Evolutionary conservation across 805 yeast species (phyloP).

Genomic region (Candida michaelii): DNA sequence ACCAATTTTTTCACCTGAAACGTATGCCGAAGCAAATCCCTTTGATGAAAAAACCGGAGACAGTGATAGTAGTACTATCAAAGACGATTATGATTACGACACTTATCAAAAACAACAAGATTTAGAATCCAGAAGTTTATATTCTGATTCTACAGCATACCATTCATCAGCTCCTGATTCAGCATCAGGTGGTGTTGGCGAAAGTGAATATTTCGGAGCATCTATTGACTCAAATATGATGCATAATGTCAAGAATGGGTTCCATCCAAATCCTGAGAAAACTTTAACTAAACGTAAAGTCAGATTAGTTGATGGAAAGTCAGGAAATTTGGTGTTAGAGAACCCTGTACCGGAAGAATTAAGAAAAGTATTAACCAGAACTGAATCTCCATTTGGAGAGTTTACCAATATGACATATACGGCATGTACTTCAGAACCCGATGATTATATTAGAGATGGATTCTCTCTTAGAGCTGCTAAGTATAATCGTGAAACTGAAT

Average conservation of each 20-base stretch:
- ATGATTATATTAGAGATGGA: slow-evolving; percentile 75
- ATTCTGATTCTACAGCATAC: slow-evolving; percentile 36
- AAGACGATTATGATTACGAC: slow-evolving; percentile 31
- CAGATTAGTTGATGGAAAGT: slow-evolving; percentile 55
- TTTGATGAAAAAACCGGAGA: slow-evolving; percentile 17
- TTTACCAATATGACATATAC: slow-evolving; percentile 96
- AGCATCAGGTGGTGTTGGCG: slow-evolving; percentile 18
- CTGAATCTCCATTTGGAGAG: slow-evolving; percentile 79
- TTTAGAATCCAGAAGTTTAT: slow-evolving; percentile 33
- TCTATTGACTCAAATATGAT: slow-evolving; percentile 49
- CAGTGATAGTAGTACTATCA: slow-evolving; percentile 16
- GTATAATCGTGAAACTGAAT: slow-evolving; percentile 85
- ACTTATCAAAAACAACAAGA: slow-evolving; percentile 32
- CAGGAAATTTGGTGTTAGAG: slow-evolving; percentile 85
- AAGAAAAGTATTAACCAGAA: slow-evolving; percentile 77
- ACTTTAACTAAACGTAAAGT: slow-evolving; percentile 72
- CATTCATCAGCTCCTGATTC: slow-evolving; percentile 26
- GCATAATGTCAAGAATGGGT: slow-evolving; percentile 41
- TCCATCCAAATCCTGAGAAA: slow-evolving; percentile 63
- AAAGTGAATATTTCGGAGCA: slow-evolving; percentile 38
- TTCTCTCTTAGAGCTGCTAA: slow-evolving; percentile 85
- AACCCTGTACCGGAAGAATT: slow-evolving; percentile 93
- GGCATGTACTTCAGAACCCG: slow-evolving; percentile 93
- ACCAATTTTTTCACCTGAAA: slow-evolving; percentile 62
- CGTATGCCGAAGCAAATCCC: slow-evolving; percentile 58